phyloP scores from a whole-genome alignment of 176 grass and related monocot species.

The Oropetium thomaeum region DNA sequence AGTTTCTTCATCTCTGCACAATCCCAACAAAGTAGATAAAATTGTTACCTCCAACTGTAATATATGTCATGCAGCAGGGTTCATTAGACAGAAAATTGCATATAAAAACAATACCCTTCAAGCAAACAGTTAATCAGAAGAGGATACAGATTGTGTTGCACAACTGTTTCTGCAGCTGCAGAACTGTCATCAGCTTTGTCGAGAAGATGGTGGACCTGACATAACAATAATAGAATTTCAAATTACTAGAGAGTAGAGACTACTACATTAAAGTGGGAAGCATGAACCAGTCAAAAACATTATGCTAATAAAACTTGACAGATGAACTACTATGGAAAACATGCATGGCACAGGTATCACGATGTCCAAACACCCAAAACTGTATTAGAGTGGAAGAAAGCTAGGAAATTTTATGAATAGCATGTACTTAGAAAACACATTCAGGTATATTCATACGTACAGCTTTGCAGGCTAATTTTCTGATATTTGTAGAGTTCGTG shows the following conservation, averaged over 20 bases:
- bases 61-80: conserved; percentile 1
- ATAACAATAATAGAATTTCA: neutral
- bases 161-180: conserved; percentile 39
- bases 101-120: conserved; percentile 62
- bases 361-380: neutral
- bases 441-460: conserved; percentile 68
- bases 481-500: conserved; percentile 57
- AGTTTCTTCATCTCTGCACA: conserved; percentile 69
- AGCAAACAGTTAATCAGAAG: conserved; percentile 72
- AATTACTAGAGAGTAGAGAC: neutral
- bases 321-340: neutral
- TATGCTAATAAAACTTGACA: neutral
- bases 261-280: neutral
- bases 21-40: conserved; percentile 22
- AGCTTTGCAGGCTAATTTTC: conserved; percentile 77
- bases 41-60: neutral
- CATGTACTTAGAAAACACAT: conserved; percentile 1
- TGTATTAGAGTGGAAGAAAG: neutral
- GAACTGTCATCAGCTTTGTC: neutral
- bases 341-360: neutral
- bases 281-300: neutral
- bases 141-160: conserved; percentile 75
- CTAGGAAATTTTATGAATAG: neutral
- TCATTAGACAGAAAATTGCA: neutral
- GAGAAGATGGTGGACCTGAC: neutral